Evolutionary conservation across 352 stramenopile species (phyloP), one percentile per base, ranked within the genome.

Genomic region (Pythium aquatile): DNA sequence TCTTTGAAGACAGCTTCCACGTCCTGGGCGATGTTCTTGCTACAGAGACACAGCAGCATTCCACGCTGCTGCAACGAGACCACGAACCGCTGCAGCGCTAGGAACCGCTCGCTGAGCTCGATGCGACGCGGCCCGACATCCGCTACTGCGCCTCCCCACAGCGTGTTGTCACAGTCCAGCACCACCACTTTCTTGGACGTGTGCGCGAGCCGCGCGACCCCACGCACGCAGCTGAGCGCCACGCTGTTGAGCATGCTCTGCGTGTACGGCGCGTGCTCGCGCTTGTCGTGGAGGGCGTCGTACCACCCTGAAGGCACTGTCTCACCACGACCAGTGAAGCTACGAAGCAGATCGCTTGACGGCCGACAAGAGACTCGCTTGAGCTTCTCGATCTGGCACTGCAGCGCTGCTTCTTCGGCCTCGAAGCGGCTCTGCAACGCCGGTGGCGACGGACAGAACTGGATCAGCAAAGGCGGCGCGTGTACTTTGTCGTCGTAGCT

Each of bases 111-210:
- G 8, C 57, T 74, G 55, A 92, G 67, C 9, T 73, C 58, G 17
- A 92, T 71, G 0, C 61, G 68, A 0, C 60, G 47, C 0, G 69
- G 46, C 2, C 81, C 83, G 14, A 90, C 54, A 62, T 92, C 83
- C 0, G 83, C 82, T 17, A 90, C 75, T 0, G 81, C 78, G 2
- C 83, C 81, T 26, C 79, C 72, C 83, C 83, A 93, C 2, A 93
- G 52, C 3, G 83, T 93, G 52, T 93, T 88, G 60, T 93, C 83
- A 56, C 83, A 92, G 61, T 92, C 83, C 2, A 92, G 74, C 26
- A 90, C 81, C 40, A 92, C 70, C n/a, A 88, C 80, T 74, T 92
- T 90, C 42, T 88, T 86, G 26, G 17, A 63, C 24, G 13, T 56
- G 29, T 20, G 47, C 30, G 49, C 75, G 13, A 90, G 57, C 2